Percentiles rank a stretch among this genome's conserved stretches.
Conservation (phyloP, 1,284 basidiomycete species). For the Hypsizygus ulmarius region DNA sequence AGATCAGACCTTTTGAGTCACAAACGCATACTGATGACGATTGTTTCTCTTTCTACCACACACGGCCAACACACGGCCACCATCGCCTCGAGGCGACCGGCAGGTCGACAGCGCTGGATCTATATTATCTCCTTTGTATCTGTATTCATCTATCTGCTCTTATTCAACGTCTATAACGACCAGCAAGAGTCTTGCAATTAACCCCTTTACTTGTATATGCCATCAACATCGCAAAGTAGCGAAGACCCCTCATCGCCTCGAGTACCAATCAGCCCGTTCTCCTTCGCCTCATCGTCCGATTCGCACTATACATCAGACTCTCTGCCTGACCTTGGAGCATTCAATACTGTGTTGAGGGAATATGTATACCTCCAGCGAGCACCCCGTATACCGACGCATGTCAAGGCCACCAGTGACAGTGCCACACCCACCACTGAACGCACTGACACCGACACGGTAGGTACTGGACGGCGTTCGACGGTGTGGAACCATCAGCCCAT, state of each 20-base stretch:
- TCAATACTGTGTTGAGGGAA: conserved; percentile 68
- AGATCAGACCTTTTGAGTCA: too few species aligned
- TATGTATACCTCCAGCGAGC: conserved; percentile 40
- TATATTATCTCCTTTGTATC: conserved; percentile 2
- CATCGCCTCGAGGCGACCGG: conserved; percentile 9
- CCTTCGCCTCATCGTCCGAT: conserved; percentile 9
- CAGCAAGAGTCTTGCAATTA: neutral
- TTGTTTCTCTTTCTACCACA: too few species aligned
- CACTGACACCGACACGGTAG: conserved; percentile 35
- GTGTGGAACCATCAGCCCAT: conserved; percentile 66
- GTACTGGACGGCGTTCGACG: conserved; percentile 43
- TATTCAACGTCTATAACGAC: neutral
- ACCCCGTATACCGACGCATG: conserved; percentile 19
- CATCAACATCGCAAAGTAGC: conserved; percentile 6
- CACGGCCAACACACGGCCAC: conserved; percentile 8
- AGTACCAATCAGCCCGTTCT: conserved; percentile 8
- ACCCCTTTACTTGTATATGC: neutral
- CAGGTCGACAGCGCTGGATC: conserved; percentile 4
- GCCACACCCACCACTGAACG: conserved; percentile 11
- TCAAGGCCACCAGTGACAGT: neutral
- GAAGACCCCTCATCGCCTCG: conserved; percentile 3
- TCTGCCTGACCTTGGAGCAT: conserved; percentile 73
- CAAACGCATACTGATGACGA: too few species aligned
- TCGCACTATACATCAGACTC: conserved; percentile 60
- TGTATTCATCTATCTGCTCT: neutral